A percentile compares a stretch with the other conserved stretches of the same genome.
phyloP scores from a whole-genome alignment of 176 grass and related monocot genomes.

The Bothriochloa decipiens region DNA sequence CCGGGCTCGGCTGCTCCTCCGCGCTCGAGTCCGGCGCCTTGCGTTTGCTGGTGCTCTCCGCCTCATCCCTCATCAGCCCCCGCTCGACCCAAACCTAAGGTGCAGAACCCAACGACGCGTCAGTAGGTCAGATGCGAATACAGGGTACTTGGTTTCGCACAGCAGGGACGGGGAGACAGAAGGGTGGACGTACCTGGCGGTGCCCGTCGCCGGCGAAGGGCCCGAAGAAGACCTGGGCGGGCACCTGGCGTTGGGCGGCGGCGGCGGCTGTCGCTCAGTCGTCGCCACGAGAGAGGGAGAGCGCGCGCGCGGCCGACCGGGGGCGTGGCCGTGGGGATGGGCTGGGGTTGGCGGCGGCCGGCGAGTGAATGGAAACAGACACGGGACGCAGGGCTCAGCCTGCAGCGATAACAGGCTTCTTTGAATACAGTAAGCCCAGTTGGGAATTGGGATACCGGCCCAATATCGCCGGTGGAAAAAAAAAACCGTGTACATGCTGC shows the following conservation, averaged over 20 bases:
- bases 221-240: neutral
- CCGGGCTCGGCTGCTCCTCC: neutral
- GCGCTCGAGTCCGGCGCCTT: slow-evolving; percentile 38
- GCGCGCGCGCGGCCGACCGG: no score
- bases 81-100: neutral
- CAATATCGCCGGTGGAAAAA: neutral
- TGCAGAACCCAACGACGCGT: neutral
- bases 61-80: slow-evolving; percentile 49
- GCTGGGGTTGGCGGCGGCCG: neutral
- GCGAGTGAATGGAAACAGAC: neutral
- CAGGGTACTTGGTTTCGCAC: neutral
- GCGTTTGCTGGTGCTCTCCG: slow-evolving; percentile 47
- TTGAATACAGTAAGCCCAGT: neutral
- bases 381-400: neutral
- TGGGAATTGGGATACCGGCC: neutral
- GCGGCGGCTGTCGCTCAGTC: neutral
- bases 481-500: neutral
- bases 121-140: slow-evolving; percentile 1
- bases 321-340: no score
- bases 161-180: neutral
- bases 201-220: neutral
- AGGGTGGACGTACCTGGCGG: neutral
- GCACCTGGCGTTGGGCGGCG: neutral
- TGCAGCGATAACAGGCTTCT: neutral
- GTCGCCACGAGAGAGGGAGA: neutral